Conservation (phyloP, 2,329 filamentous ascomycete species). For the Colletotrichum filicis region DNA sequence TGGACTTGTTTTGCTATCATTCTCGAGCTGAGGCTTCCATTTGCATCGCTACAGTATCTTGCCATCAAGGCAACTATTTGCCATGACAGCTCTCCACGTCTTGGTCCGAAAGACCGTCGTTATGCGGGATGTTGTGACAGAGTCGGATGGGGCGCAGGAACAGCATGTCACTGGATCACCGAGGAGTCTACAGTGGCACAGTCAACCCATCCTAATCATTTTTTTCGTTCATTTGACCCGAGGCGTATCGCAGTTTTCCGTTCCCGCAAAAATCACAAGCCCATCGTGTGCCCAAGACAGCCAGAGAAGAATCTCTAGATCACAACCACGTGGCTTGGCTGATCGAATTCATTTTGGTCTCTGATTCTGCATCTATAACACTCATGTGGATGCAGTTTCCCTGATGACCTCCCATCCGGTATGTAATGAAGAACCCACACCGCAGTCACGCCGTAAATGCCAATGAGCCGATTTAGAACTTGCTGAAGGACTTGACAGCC, state of each 20-base stretch:
- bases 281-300: conserved; percentile 32
- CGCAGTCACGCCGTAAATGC: conserved; percentile 64
- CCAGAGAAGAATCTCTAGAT: conserved; percentile 35
- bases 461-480: conserved; percentile 83
- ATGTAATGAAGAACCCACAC: conserved; percentile 55
- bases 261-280: conserved; percentile 36
- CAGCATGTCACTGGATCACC: conserved; percentile 8
- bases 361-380: conserved; percentile 54
- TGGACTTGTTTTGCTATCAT: background rate
- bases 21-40: background rate
- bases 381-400: conserved; percentile 45
- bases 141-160: background rate
- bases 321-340: conserved; percentile 51
- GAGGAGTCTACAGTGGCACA: background rate
- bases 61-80: background rate
- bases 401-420: conserved; percentile 39
- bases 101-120: background rate
- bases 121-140: background rate
- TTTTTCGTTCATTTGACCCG: conserved; percentile 33
- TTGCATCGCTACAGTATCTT: background rate
- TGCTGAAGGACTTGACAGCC: conserved; percentile 96
- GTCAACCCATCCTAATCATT: conserved; percentile 32
- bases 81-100: background rate
- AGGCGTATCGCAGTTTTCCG: conserved; percentile 35
- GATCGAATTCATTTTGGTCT: conserved; percentile 39